Evolutionary conservation across 2,329 filamentous ascomycete genomes (phyloP).

Genomic region (Mycosphaerelloides madeirae): DNA sequence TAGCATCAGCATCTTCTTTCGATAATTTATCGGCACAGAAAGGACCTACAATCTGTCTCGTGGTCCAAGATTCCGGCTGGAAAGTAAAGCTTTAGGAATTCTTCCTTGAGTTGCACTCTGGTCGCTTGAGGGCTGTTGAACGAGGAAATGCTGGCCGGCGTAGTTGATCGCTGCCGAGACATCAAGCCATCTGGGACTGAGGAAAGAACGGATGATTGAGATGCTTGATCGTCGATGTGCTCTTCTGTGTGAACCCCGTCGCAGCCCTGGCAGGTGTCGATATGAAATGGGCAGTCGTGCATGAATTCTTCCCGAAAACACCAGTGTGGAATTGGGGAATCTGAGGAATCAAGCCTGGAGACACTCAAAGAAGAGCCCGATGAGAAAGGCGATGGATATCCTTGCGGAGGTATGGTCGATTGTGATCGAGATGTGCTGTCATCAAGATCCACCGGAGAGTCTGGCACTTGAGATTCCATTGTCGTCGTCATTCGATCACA

Average conservation of each 20-base stretch:
- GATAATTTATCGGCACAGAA: too few relatives aligned
- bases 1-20: too few relatives aligned
- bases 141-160: background rate
- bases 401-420: too few relatives aligned
- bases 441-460: too few relatives aligned
- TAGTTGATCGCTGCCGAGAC: background rate
- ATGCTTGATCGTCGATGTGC: background rate
- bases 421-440: too few relatives aligned
- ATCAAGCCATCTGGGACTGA: background rate
- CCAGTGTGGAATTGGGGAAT: background rate
- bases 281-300: slow-evolving; percentile 6
- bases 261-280: slow-evolving; percentile 2
- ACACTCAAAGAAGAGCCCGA: background rate
- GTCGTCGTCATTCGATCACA: too few relatives aligned
- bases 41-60: slow-evolving; percentile 3
- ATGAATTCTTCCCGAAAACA: slow-evolving; percentile 2
- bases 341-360: too few relatives aligned
- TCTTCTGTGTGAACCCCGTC: background rate
- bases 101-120: slow-evolving; percentile 7
- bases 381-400: too few relatives aligned
- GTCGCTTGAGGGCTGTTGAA: slow-evolving; percentile 6
- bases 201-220: background rate
- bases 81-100: slow-evolving; percentile 9
- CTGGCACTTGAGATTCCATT: too few relatives aligned
- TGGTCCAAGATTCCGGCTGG: slow-evolving; percentile 6